Base-by-base conservation (phyloP, 345 rosid species). In the Gynandropsis gynandra region DNA sequence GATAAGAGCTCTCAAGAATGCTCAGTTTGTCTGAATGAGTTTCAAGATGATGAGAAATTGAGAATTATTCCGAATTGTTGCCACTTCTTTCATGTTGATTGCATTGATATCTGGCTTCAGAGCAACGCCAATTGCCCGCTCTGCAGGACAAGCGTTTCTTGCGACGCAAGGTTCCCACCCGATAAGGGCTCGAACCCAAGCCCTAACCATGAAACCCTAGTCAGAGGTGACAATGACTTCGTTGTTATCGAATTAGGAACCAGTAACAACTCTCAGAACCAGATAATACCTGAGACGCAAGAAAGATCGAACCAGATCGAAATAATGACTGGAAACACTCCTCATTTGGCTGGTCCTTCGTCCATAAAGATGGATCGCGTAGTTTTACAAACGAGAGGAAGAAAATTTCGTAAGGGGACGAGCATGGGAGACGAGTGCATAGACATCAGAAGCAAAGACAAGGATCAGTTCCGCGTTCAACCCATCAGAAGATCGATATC, bases 371-470 rank as follows among this genome's bases (percentile, higher is more conserved):
- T 67, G n/a, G 77, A 70, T 66, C 51, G 61, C 47, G 74, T 27
- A 8, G 32, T n/a, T 49, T 32, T 49, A 35, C 63, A 65, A 32
- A 79, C 73, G 15, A 71, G 48, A 16, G 58, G 45, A 9, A 68
- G 73, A 58, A 75, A 70, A 46, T 31, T 71, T 8, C 62, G 58
- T 1, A 81, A 78, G 43, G 50, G 74, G 13, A 73, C 69, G 9
- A 92, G 98, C 68, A 80, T 73, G 94, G 98, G 95, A 15, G 97
- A 92, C 63, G 98, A 87, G 58, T 79, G 87, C 12, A 87, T 92
- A 52, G 75, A 83, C 21, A 78, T 63, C 1, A 75, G 97, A 65
- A 70, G 72, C 10, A 73, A 76, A 46, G 71, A 73, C 36, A 24
- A 5, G 29, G 71, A 75, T 6, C 76, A 63, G 8, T 85, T 82